Base-by-base conservation (phyloP, 176 grass and related monocot species). In the Tillandsia leiboldiana region DNA sequence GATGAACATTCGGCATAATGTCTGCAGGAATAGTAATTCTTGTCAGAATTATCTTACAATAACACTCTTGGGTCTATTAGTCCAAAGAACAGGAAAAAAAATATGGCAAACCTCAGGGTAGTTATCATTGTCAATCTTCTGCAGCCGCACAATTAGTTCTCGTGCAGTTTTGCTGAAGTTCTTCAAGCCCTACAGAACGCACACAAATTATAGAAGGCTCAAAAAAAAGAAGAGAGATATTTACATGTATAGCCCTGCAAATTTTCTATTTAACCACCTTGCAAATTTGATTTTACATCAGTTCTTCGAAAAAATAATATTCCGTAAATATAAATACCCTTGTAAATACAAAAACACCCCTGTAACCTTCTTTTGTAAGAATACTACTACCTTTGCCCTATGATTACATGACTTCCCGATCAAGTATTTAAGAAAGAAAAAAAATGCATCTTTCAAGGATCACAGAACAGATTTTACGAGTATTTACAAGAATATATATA, bases 101-200 rank as follows among this genome's bases (percentile, higher is more conserved):
- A 20, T 72, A 42, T 11, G 49, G 69, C 61, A 77, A 65, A 97
- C 93, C 93, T 97, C 93, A 68, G 93, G 93, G 64, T 97, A 97
- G 82, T 97, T 92, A 56, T 90, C 90, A 54, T 51, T 92, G 76
- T 97, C 93, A 51, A 97, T 85, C 73, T 97, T 97, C 84, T 97
- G 93, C 61, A 97, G 69, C 27, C 85, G 71, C 27, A 81, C 56
- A 79, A 97, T 92, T 64, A 97, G 72, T 86, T 97, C 93, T 50
- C 89, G 81, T 13, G 93, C 93, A 64, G 84, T 97, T 79, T 97
- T 97, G 72, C 93, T 97, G 78, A 92, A 97, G 75, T 97, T 97
- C 70, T 92, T 97, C 77, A 97, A 83, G 24, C 93, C 86, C 93
- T 97, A 56, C 2, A 70, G 85, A 70, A 1, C 7, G 18, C 56